A percentile compares a stretch with the other conserved stretches of the same genome.
Conservation (phyloP, 1,284 basidiomycete species). For the Cerrena zonata region DNA sequence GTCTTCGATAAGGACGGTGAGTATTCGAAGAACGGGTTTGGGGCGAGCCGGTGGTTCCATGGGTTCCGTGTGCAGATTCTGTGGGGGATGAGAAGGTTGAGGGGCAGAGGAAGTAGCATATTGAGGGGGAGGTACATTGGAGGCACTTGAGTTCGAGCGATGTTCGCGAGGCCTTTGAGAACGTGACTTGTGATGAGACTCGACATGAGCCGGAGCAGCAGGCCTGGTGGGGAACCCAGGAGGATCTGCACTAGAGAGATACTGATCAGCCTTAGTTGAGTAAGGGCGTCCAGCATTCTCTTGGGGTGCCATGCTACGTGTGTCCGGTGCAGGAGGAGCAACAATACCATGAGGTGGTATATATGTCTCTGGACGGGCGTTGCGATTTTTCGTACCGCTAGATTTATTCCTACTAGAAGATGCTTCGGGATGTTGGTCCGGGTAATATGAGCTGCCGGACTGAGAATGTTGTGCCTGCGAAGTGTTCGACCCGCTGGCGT, state of each 20-base stretch:
- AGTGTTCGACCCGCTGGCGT: not conserved
- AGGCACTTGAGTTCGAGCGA: not conserved
- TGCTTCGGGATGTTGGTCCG: not conserved
- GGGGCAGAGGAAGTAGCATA: not conserved
- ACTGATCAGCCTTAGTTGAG: not conserved
- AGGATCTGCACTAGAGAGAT: not conserved
- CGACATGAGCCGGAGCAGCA: not conserved
- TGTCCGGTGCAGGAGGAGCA: not conserved
- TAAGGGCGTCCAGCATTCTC: not conserved
- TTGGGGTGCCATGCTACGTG: not conserved
- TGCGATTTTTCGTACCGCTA: not conserved
- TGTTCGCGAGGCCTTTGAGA: not conserved
- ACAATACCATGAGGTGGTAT: not conserved
- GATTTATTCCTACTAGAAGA: not conserved
- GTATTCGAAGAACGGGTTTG: constrained; percentile 29
- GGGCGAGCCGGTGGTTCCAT: not conserved
- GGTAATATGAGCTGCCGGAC: not conserved
- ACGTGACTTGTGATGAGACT: not conserved
- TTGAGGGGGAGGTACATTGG: not conserved
- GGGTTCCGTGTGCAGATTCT: not conserved
- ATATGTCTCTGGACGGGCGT: not conserved
- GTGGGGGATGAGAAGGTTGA: not conserved
- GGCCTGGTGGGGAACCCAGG: not conserved
- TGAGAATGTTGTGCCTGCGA: not conserved
- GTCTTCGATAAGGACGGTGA: constrained; percentile 66